Evolutionary conservation across 495 filamentous ascomycete genomes (phyloP), one percentile per base, ranked within the genome.

Genomic region (Penicillium bovifimosum): DNA sequence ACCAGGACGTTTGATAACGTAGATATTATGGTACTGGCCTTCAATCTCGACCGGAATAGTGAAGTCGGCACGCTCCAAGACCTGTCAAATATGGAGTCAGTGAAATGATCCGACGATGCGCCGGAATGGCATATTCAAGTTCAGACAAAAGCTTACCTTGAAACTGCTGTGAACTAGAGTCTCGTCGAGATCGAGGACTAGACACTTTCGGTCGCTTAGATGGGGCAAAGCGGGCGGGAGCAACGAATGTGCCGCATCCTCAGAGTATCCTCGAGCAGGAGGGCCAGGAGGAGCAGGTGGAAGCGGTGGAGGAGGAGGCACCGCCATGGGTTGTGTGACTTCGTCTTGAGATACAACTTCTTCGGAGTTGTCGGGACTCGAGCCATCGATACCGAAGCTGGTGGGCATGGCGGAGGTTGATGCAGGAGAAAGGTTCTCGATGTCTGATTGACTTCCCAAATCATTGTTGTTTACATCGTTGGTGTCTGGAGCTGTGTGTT

Each of bases 131-230:
- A 8, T 10, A 7, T 28, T 18, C 20, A 51, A 16, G 17, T n/a
- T 24, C 20, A 24, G 39, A 35, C 17, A 32, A 35, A 51, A 31
- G 27, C 67, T 61, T 72, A 96, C 93, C 84, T 99, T 99, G 71
- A 99, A 99, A 61, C 93, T 97, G 68, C 93, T 97, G 70, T 99
- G 93, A 17, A 99, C 93, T 32, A 99, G 73, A n/a, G 95, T 99
- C 68, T 99, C 93, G 58, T 99, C 93, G 40, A 99, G 73, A 73
- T 99, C 93, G 20, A 99, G 77, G 13, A 99, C 92, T 38, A 99
- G 75, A 62, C 95, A 97, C 68, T 99, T 99, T 62, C 86, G 85
- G 18, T 89, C 87, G 53, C 85, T 82, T 58, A 93, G 81, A 55
- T 85, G 84, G 11, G 90, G 85, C 14, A 82, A 72, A 41, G 90